A percentile compares a stretch with the other conserved stretches of the same genome.
These are phyloP conservation scores for Beauveria australis DNA, from an alignment of 2,329 filamentous ascomycete species.

Conservation along the genomic window DNA sequence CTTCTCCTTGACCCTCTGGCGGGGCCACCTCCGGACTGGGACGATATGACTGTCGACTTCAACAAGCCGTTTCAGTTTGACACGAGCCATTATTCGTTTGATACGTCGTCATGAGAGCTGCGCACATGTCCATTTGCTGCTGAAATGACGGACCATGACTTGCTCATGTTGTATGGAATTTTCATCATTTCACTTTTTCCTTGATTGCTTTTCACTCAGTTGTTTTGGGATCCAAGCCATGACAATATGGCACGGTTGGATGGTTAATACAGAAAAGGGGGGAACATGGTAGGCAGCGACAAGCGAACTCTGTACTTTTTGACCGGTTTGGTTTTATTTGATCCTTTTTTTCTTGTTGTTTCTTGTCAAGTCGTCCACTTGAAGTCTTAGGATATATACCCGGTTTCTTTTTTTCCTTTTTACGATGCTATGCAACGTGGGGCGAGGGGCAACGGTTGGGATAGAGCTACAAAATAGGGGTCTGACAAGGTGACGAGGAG, in stretches of 20 bases:
- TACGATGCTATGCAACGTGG: not conserved
- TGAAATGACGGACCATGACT: not conserved
- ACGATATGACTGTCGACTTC: slow-evolving; percentile 43
- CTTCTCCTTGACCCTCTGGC: slow-evolving; percentile 20
- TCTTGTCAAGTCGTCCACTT: slow-evolving; percentile 5
- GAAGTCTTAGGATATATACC: slow-evolving; percentile 14
- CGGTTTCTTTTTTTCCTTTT: slow-evolving; percentile 1
- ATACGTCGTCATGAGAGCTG: slow-evolving; percentile 12
- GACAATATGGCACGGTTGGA: not conserved
- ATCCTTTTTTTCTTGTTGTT: not conserved
- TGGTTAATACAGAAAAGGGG: slow-evolving; percentile 7
- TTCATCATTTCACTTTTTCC: slow-evolving; percentile 2
- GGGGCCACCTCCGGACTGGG: slow-evolving; percentile 32
- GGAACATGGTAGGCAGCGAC: slow-evolving; percentile 4
- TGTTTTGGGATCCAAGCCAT: slow-evolving; percentile 1
- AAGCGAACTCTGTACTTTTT: slow-evolving; percentile 3
- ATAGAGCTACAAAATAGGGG: not conserved
- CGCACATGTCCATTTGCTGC: not conserved
- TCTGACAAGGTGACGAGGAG: not conserved
- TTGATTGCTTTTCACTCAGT: slow-evolving; percentile 7
- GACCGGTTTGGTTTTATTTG: slow-evolving; percentile 8
- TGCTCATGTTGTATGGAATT: not conserved
- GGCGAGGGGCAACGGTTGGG: not conserved
- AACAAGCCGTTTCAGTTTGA: slow-evolving; percentile 47
- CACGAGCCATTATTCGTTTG: slow-evolving; percentile 29